phyloP scores from a whole-genome alignment of 164 flowering plant species.

The Akebia trifoliata region DNA sequence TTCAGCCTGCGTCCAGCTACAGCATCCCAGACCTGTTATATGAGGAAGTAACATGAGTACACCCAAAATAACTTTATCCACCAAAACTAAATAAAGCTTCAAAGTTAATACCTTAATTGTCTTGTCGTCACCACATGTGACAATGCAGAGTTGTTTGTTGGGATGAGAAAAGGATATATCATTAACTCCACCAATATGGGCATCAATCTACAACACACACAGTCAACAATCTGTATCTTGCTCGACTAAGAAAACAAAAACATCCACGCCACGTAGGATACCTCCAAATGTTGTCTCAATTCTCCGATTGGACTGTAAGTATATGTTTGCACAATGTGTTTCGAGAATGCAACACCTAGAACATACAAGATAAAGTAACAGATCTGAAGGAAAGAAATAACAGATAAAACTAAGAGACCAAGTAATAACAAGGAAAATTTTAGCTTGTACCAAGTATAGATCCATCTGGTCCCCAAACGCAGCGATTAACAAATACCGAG shows the following conservation, averaged over 20 bases:
- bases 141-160: conserved; percentile 48
- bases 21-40: conserved; percentile 58
- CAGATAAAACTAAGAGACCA: background rate
- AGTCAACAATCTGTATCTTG: background rate
- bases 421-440: background rate
- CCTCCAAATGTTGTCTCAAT: conserved; percentile 52
- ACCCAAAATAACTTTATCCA: background rate
- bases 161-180: conserved; percentile 63
- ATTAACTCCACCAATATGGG: conserved; percentile 66
- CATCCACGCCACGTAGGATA: conserved; percentile 9
- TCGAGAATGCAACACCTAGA: conserved; percentile 65
- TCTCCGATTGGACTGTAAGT: conserved; percentile 45
- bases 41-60: background rate
- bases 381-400: background rate
- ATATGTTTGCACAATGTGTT: conserved; percentile 54
- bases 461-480: conserved; percentile 53
- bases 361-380: background rate
- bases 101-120: conserved; percentile 42
- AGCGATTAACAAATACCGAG: conserved; percentile 39
- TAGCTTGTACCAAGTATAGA: conserved; percentile 31
- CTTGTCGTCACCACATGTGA: conserved; percentile 74
- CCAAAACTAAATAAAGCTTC: background rate
- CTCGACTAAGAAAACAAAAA: background rate
- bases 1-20: conserved; percentile 38
- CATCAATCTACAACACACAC: conserved; percentile 43